Evolutionary conservation across 352 stramenopile genomes (phyloP).

Genomic region (Phytopythium vexans): DNA sequence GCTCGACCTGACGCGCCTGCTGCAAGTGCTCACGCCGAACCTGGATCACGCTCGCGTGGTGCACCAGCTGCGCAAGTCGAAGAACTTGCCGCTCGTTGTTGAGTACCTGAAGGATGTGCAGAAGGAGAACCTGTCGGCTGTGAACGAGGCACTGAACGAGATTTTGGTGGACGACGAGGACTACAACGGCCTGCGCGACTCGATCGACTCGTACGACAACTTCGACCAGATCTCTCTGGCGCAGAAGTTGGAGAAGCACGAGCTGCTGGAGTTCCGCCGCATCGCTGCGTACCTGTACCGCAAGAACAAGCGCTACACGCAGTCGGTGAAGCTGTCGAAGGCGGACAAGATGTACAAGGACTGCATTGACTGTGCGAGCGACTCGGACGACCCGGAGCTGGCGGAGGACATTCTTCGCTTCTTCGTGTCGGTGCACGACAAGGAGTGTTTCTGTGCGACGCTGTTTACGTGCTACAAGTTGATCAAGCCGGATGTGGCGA

Average conservation of each 20-base stretch:
- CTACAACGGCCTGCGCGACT: conserved; percentile 96
- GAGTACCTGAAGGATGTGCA: conserved; percentile 99
- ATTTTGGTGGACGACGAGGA: conserved; percentile 97
- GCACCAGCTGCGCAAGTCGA: conserved; percentile 96
- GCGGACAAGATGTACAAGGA: conserved; percentile 99
- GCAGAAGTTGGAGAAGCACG: conserved; percentile 98
- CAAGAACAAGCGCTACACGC: conserved; percentile 98
- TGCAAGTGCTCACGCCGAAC: conserved; percentile 98
- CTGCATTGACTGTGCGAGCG: conserved; percentile 98
- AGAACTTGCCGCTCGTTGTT: conserved; percentile 96
- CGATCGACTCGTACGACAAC: conserved; percentile 99
- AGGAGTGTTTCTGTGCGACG: conserved; percentile 98
- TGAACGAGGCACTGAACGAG: conserved; percentile 99
- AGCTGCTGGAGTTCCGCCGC: conserved; percentile 99
- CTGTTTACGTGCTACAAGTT: conserved; percentile 99
- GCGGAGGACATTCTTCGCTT: conserved; percentile 98
- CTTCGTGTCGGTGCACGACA: conserved; percentile 99
- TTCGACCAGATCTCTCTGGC: conserved; percentile 99
- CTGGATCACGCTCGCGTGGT: conserved; percentile 99
- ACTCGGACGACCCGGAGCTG: conserved; percentile 94
- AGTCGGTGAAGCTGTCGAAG: conserved; percentile 99
- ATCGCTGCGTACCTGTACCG: conserved; percentile 99
- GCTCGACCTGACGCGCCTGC: conserved; percentile 94
- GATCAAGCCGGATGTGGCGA: conserved; percentile 97
- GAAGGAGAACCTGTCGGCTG: conserved; percentile 97